phyloP scores from a whole-genome alignment of 768 basidiomycete species.

The Trametes maxima region DNA sequence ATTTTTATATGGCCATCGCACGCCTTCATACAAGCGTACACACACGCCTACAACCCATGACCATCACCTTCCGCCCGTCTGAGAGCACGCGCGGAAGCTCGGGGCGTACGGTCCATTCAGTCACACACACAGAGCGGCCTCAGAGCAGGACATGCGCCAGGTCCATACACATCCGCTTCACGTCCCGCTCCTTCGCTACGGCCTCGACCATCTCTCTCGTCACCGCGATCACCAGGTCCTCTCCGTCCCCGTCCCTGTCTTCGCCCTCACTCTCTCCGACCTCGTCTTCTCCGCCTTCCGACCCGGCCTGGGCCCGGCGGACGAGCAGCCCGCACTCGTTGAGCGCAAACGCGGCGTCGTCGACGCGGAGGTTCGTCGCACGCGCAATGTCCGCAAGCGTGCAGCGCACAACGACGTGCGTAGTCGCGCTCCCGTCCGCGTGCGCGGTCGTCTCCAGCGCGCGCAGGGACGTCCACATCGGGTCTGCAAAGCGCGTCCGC shows the following conservation, averaged over 20 bases:
- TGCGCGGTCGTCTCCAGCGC: slow-evolving; percentile 59
- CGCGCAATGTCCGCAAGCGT: slow-evolving; percentile 77
- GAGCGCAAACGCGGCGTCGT: slow-evolving; percentile 88
- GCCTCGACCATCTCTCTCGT: slow-evolving; percentile 67
- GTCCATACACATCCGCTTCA: slow-evolving; percentile 73
- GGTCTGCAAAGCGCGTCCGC: slow-evolving; percentile 41
- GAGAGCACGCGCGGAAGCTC: not conserved
- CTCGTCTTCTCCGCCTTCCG: not conserved
- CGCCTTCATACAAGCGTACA: slow-evolving; percentile 18
- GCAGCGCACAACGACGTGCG: slow-evolving; percentile 67
- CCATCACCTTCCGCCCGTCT: not conserved
- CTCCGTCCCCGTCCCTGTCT: slow-evolving; percentile 31
- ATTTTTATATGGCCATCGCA: not conserved
- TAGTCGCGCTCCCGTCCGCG: slow-evolving; percentile 68
- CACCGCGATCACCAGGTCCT: slow-evolving; percentile 50
- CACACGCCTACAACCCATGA: slow-evolving; percentile 20
- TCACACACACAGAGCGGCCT: not conserved
- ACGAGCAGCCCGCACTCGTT: slow-evolving; percentile 82
- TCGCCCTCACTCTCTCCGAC: slow-evolving; percentile 21
- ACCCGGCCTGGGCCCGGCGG: slow-evolving; percentile 31
- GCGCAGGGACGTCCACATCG: slow-evolving; percentile 54
- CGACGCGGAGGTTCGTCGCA: slow-evolving; percentile 78
- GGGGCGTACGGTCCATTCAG: not conserved
- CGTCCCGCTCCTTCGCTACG: slow-evolving; percentile 65
- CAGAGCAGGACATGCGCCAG: slow-evolving; percentile 56